Evolutionary conservation across 306 rosid genomes (phyloP).

Genomic region (Abrus pulchellus): DNA sequence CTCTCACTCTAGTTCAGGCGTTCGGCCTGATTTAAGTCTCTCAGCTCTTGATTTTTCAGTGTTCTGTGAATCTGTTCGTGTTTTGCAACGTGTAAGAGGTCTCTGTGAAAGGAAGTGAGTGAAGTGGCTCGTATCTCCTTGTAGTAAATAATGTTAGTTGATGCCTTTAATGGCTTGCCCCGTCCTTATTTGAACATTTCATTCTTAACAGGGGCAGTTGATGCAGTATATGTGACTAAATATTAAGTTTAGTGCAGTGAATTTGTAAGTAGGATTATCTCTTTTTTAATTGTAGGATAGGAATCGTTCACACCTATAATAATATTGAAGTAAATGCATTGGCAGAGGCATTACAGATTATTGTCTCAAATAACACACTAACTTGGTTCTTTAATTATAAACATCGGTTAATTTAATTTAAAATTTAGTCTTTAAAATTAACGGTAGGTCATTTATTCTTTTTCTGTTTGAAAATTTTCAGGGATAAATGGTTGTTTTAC

Average conservation of each 20-base stretch:
- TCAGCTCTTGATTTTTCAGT: slow-evolving; percentile 69
- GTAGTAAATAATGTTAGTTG: slow-evolving; percentile 10
- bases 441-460: no score
- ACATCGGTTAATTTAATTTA: background rate
- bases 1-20: slow-evolving; percentile 50
- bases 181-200: background rate
- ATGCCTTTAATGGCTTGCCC: slow-evolving; percentile 1
- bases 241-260: slow-evolving; percentile 24
- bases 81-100: slow-evolving; percentile 73
- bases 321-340: background rate
- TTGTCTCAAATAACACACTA: background rate
- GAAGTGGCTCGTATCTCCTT: background rate
- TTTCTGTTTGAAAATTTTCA: no score
- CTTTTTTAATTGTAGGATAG: background rate
- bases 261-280: background rate
- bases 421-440: background rate
- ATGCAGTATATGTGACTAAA: slow-evolving; percentile 22
- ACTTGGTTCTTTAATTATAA: background rate
- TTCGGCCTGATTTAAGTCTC: slow-evolving; percentile 37
- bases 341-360: slow-evolving; percentile 2
- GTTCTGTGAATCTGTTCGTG: slow-evolving; percentile 81
- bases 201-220: background rate
- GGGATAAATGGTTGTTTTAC: no score
- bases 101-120: slow-evolving; percentile 60
- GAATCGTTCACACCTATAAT: background rate